These are phyloP conservation scores for Colletotrichum sp. DNA, from an alignment of 2,329 filamentous ascomycete species.

Conservation along the genomic window DNA sequence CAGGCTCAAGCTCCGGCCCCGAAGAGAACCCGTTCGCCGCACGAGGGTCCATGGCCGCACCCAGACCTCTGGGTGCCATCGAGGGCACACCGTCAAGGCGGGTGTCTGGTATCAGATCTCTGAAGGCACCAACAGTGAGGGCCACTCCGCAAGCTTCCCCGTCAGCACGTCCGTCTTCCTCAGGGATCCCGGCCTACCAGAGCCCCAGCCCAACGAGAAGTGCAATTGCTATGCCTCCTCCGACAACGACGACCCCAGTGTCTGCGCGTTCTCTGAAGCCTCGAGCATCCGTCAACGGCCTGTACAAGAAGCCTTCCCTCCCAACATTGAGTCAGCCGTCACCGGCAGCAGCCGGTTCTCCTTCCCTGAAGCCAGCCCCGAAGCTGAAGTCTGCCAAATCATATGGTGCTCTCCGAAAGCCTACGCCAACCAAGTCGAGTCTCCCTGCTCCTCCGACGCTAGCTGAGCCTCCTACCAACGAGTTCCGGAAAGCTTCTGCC, in stretches of 20 bases:
- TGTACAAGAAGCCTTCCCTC: conserved; percentile 62
- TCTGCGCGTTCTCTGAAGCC: conserved; percentile 51
- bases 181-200: conserved; percentile 34
- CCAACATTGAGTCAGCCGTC: conserved; percentile 36
- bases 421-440: background rate
- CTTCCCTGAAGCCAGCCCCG: background rate
- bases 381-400: conserved; percentile 14
- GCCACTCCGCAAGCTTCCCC: conserved; percentile 24
- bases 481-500: conserved; percentile 70
- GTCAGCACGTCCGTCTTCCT: conserved; percentile 31
- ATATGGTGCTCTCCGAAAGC: conserved; percentile 9
- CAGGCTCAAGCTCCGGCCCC: conserved; percentile 58
- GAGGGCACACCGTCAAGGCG: conserved; percentile 46
- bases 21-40: conserved; percentile 44
- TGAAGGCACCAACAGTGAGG: conserved; percentile 38
- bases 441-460: conserved; percentile 17
- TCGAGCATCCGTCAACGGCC: conserved; percentile 57
- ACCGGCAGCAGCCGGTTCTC: background rate
- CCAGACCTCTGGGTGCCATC: conserved; percentile 46
- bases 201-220: conserved; percentile 46
- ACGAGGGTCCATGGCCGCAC: conserved; percentile 48
- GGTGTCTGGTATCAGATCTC: conserved; percentile 36
- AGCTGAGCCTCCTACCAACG: background rate
- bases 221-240: conserved; percentile 27
- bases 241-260: conserved; percentile 50